Percentiles rank a stretch among this genome's conserved stretches.
phyloP scores from a whole-genome alignment of 2,329 filamentous ascomycete genomes.

The Aspergillus sp. region DNA sequence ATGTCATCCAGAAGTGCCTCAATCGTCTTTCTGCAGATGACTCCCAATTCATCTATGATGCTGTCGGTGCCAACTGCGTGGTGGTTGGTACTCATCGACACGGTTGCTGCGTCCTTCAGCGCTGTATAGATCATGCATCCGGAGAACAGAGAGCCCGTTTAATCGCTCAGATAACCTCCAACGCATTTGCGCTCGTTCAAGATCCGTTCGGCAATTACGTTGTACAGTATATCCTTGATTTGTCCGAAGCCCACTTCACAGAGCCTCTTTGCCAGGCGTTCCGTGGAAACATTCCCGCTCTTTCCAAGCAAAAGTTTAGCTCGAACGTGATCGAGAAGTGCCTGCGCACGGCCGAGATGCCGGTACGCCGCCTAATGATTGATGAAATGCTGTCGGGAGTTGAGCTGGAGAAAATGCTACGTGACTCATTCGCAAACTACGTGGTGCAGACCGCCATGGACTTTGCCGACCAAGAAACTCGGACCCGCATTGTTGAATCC shows the following conservation, averaged over 20 bases:
- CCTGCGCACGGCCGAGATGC: slow-evolving; percentile 75
- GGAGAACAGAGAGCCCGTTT: slow-evolving; percentile 85
- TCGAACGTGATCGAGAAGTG: slow-evolving; percentile 99
- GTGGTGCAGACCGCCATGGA: slow-evolving; percentile 96
- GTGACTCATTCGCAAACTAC: slow-evolving; percentile 95
- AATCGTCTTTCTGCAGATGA: slow-evolving; percentile 85
- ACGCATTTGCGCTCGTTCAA: slow-evolving; percentile 86
- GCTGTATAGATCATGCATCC: slow-evolving; percentile 95
- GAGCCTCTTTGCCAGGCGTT: slow-evolving; percentile 84
- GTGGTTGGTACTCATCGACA: slow-evolving; percentile 95
- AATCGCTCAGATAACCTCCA: slow-evolving; percentile 80
- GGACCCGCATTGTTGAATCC: slow-evolving; percentile 73
- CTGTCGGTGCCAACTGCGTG: slow-evolving; percentile 82
- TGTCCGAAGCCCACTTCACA: slow-evolving; percentile 84
- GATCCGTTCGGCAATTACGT: slow-evolving; percentile 99
- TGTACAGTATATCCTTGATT: slow-evolving; percentile 95
- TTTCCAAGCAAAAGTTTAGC: slow-evolving; percentile 97
- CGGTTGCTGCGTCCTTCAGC: slow-evolving; percentile 95
- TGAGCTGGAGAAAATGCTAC: slow-evolving; percentile 84
- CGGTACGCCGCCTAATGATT: slow-evolving; percentile 77
- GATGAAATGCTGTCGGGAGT: slow-evolving; percentile 72
- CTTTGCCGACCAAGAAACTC: slow-evolving; percentile 71
- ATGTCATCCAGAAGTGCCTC: slow-evolving; percentile 98
- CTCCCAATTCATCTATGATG: slow-evolving; percentile 95
- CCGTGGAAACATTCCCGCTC: slow-evolving; percentile 65